phyloP scores from a whole-genome alignment of 257 asterid genomes.

The Nicotiana paniculata region DNA sequence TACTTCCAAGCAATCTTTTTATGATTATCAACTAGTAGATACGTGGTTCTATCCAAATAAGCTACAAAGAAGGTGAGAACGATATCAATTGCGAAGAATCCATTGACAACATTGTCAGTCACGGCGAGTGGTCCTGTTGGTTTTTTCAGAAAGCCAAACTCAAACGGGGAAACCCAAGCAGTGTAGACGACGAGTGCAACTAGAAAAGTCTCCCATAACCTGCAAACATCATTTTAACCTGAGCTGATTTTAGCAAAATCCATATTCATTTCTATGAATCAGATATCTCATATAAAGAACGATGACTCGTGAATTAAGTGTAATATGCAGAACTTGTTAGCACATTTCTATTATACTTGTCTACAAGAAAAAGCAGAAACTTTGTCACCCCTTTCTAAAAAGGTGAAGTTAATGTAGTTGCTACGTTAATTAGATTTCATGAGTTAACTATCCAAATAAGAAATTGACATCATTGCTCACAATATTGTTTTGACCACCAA shows the following conservation, averaged over 20 bases:
- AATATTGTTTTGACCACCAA: too few relatives aligned
- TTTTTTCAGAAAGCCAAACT: constrained; percentile 62
- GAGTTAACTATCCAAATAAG: too few relatives aligned
- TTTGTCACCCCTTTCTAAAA: too few relatives aligned
- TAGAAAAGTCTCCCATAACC: constrained; percentile 67
- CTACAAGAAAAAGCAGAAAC: too few relatives aligned
- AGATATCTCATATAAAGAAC: too few relatives aligned
- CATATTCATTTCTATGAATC: not conserved
- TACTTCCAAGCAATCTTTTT: constrained; percentile 59
- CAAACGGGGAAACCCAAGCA: constrained; percentile 95
- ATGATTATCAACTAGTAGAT: constrained; percentile 59
- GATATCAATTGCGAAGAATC: constrained; percentile 69
- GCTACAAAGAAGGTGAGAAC: constrained; percentile 85
- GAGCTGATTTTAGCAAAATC: constrained; percentile 15
- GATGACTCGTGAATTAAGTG: not conserved
- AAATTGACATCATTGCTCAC: too few relatives aligned
- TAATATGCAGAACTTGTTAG: not conserved
- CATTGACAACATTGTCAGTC: constrained; percentile 74
- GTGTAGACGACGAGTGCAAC: constrained; percentile 70
- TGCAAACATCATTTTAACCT: constrained; percentile 28
- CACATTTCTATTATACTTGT: not conserved
- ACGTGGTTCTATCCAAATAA: constrained; percentile 52
- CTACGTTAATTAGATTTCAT: too few relatives aligned
- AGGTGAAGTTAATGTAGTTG: too few relatives aligned
- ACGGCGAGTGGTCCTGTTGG: constrained; percentile 42